Conservation (phyloP, 768 basidiomycete species). For the Cubamyces sp. region DNA sequence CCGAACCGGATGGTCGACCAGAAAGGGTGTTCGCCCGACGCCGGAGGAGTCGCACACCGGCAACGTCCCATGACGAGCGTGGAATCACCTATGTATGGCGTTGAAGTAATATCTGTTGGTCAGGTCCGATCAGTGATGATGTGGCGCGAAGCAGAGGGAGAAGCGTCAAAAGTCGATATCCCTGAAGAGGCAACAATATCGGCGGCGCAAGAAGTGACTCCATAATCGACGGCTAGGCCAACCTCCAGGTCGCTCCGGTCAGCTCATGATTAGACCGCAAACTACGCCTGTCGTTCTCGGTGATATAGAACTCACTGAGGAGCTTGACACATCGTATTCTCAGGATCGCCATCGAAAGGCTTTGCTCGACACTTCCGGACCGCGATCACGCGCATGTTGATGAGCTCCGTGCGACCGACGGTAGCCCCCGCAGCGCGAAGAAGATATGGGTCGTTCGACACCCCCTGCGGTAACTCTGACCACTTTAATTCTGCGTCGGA, state of each 20-base stretch:
- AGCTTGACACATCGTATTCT: not conserved
- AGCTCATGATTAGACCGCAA: too few relatives aligned
- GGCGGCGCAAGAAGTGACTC: not conserved
- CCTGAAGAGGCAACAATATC: not conserved
- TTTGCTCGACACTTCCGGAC: not conserved
- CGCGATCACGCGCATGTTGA: constrained; percentile 4
- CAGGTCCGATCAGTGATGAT: constrained; percentile 21
- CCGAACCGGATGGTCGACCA: constrained; percentile 5
- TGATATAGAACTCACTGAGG: too few relatives aligned
- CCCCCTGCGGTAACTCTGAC: not conserved
- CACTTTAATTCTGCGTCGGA: not conserved
- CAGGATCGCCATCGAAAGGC: constrained; percentile 3
- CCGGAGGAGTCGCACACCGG: not conserved
- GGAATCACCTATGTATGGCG: not conserved
- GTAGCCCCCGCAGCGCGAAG: not conserved
- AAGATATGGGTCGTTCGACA: constrained; percentile 4
- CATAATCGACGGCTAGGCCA: too few relatives aligned
- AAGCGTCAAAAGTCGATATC: not conserved
- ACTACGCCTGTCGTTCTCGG: too few relatives aligned
- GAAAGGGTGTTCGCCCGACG: not conserved
- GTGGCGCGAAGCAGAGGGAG: constrained; percentile 3
- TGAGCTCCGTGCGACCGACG: not conserved
- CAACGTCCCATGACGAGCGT: not conserved
- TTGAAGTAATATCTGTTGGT: constrained; percentile 1
- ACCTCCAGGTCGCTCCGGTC: too few relatives aligned